Evolutionary conservation across 2,329 filamentous ascomycete genomes (phyloP).

Genomic region (Diaporthe capsici): DNA sequence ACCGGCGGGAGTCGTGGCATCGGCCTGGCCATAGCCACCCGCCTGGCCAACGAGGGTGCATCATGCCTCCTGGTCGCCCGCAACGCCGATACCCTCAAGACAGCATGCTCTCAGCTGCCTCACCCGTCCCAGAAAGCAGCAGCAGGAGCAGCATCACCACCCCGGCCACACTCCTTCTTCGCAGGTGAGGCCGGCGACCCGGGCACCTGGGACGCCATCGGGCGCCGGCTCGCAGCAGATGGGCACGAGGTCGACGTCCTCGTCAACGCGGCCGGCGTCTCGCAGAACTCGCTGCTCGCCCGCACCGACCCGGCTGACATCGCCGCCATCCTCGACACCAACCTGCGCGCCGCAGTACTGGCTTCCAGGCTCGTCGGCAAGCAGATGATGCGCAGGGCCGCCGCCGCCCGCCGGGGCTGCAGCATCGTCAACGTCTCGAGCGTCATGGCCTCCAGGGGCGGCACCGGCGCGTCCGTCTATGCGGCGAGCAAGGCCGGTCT

Average conservation of each 20-base stretch:
- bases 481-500: conserved; percentile 87
- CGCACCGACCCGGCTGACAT: conserved; percentile 66
- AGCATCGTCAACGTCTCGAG: conserved; percentile 89
- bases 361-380: conserved; percentile 69
- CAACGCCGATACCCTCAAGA: conserved; percentile 59
- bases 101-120: conserved; percentile 49
- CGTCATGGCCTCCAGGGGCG: conserved; percentile 78
- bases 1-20: conserved; percentile 81
- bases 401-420: conserved; percentile 43
- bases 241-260: conserved; percentile 66
- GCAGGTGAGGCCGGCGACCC: conserved; percentile 45
- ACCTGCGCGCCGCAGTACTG: conserved; percentile 76
- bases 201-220: conserved; percentile 42
- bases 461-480: conserved; percentile 78
- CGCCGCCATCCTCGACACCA: conserved; percentile 74
- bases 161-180: conserved; percentile 37
- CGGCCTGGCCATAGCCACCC: conserved; percentile 75
- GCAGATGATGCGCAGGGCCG: conserved; percentile 59
- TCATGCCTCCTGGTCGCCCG: conserved; percentile 74
- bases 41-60: conserved; percentile 75
- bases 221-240: conserved; percentile 23
- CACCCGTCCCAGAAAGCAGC: conserved; percentile 46
- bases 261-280: conserved; percentile 84
- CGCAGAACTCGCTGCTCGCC: conserved; percentile 75
- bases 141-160: background rate